Evolutionary conservation across 371 early-diverging fungal species (phyloP).

Genomic region (Haplosporangium sp.): DNA sequence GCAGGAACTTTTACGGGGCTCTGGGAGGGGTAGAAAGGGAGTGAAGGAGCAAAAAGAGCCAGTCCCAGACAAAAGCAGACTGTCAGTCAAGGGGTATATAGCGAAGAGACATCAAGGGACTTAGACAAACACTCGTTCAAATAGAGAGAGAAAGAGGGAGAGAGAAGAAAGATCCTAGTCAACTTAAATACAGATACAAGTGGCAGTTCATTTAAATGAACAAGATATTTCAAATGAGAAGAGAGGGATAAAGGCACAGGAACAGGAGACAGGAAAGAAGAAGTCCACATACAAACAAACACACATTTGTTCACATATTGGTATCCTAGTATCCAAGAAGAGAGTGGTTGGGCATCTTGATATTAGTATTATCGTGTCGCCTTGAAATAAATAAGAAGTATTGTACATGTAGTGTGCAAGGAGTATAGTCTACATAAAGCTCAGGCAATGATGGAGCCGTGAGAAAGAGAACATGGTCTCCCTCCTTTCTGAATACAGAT

Average conservation of each 20-base stretch:
- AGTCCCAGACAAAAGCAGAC: background rate
- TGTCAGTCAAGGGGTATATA: constrained; percentile 1
- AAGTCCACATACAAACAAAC: background rate
- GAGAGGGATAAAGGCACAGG: constrained; percentile 1
- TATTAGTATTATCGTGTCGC: too few species aligned
- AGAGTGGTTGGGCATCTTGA: background rate
- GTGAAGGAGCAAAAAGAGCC: background rate
- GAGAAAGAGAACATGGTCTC: background rate
- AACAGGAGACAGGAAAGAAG: background rate
- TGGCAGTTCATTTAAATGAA: background rate
- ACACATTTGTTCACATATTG: background rate
- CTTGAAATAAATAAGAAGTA: background rate
- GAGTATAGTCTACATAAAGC: background rate
- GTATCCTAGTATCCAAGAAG: background rate
- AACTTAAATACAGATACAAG: background rate
- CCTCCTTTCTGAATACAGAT: background rate
- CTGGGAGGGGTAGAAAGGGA: constrained; percentile 2
- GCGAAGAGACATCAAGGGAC: constrained; percentile 8
- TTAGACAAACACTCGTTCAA: background rate
- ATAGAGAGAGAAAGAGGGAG: background rate
- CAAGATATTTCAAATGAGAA: constrained; percentile 6
- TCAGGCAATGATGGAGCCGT: background rate
- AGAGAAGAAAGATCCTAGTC: background rate
- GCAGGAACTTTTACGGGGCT: constrained; percentile 8
- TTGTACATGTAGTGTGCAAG: background rate